Percentiles rank a stretch among this genome's conserved stretches.
Evolutionary conservation across 768 basidiomycete species (phyloP).

Genomic region (Tulasnella sp.): DNA sequence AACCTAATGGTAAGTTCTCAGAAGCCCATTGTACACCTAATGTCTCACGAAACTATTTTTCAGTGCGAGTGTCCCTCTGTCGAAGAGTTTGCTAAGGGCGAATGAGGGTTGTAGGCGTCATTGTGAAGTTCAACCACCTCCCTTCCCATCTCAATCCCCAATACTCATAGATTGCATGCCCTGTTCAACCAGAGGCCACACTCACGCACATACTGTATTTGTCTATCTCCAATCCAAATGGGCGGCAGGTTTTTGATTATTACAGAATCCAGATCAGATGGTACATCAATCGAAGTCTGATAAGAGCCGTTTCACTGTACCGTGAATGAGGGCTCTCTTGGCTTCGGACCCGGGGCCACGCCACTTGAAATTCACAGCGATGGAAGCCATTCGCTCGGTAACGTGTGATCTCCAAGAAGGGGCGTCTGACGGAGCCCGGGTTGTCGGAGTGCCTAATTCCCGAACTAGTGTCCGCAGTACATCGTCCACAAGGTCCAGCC

Average conservation of each 20-base stretch:
- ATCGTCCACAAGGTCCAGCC: slow-evolving; percentile 55
- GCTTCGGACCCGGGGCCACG: neutral
- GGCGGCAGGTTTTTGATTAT: neutral
- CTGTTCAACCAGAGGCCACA: slow-evolving; percentile 20
- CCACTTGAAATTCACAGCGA: slow-evolving; percentile 4
- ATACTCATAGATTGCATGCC: slow-evolving; percentile 7
- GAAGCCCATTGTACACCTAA: neutral
- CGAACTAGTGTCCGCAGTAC: slow-evolving; percentile 56
- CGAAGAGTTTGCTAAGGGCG: slow-evolving; percentile 49
- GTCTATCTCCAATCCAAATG: neutral
- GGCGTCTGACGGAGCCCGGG: neutral
- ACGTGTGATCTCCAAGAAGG: neutral
- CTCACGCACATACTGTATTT: neutral
- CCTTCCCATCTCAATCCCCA: neutral
- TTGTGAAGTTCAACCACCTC: neutral
- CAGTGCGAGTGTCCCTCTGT: slow-evolving; percentile 84
- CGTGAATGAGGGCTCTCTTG: neutral
- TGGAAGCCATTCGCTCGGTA: slow-evolving; percentile 2
- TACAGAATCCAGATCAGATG: neutral
- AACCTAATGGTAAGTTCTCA: slow-evolving; percentile 67
- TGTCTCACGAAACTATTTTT: slow-evolving; percentile 14
- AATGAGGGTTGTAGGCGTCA: neutral
- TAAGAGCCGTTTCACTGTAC: neutral
- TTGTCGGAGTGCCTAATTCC: slow-evolving; percentile 42
- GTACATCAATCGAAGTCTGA: neutral